Conservation (phyloP, 257 asterid genomes). For the Eucommia ulmoides region DNA sequence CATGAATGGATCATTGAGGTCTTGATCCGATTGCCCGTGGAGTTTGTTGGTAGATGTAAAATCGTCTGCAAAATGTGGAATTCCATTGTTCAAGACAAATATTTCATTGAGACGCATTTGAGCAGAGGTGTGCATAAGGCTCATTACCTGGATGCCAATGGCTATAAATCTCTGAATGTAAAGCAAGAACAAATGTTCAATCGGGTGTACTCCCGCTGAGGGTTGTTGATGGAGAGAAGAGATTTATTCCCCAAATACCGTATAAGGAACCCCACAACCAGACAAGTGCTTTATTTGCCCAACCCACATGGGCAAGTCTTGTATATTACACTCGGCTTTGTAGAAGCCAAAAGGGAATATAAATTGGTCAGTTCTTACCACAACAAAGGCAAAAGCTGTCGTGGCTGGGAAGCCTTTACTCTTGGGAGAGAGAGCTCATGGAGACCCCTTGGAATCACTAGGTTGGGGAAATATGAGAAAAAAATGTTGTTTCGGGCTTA, state of each 20-base stretch:
- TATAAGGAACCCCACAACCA: conserved; percentile 18
- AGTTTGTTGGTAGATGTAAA: conserved; percentile 4
- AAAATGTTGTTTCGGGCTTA: not conserved
- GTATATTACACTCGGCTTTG: not conserved
- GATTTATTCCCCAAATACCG: not conserved
- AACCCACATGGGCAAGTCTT: conserved; percentile 2
- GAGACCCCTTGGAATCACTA: conserved; percentile 15
- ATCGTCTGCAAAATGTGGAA: too few species aligned
- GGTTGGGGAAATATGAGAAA: not conserved
- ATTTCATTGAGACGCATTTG: conserved; percentile 14
- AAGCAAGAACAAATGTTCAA: not conserved
- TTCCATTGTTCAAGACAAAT: too few species aligned
- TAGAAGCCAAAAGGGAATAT: too few species aligned
- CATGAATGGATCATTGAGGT: conserved; percentile 10
- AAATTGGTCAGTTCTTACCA: conserved; percentile 7
- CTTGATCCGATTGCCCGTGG: conserved; percentile 13
- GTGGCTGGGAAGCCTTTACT: conserved; percentile 10
- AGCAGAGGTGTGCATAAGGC: too few species aligned
- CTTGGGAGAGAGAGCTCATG: conserved; percentile 15
- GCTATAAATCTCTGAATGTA: not conserved
- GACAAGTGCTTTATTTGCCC: conserved; percentile 14
- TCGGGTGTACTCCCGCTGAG: conserved; percentile 5
- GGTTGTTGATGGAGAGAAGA: conserved; percentile 9
- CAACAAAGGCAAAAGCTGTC: not conserved
- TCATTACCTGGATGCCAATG: too few species aligned